These are phyloP conservation scores for Ogataea parapolymorpha DNA, from an alignment of 805 yeast species.

Conservation along the genomic window DNA sequence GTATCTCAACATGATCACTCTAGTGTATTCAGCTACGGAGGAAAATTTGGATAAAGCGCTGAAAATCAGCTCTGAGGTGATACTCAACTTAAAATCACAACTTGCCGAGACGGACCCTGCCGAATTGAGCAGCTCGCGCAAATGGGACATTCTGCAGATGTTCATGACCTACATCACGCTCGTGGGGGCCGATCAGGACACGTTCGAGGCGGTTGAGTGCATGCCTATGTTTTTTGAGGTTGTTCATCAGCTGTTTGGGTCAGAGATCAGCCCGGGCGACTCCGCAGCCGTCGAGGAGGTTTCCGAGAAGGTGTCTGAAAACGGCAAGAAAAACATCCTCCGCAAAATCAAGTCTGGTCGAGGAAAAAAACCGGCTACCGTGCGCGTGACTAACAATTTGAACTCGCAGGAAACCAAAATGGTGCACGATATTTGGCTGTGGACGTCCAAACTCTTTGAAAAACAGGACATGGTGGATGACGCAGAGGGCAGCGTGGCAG, in stretches of 20 bases:
- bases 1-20: constrained; percentile 64
- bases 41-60: constrained; percentile 33
- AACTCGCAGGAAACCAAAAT: constrained; percentile 33
- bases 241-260: constrained; percentile 39
- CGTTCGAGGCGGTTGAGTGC: constrained; percentile 54
- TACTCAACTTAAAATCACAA: constrained; percentile 36
- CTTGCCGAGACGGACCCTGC: constrained; percentile 41
- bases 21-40: constrained; percentile 61
- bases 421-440: constrained; percentile 68
- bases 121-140: constrained; percentile 17
- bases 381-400: constrained; percentile 1
- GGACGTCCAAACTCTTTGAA: constrained; percentile 64
- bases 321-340: constrained; percentile 16
- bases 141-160: constrained; percentile 58
- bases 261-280: constrained; percentile 14
- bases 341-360: constrained; percentile 14
- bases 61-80: constrained; percentile 52
- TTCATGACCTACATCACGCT: constrained; percentile 73
- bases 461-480: constrained; percentile 53
- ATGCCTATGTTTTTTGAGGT: constrained; percentile 65
- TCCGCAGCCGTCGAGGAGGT: not conserved
- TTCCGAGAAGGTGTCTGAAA: not conserved
- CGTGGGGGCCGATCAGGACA: constrained; percentile 59
- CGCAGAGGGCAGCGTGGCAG: constrained; percentile 67
- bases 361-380: constrained; percentile 14